Evolutionary conservation across 148 eudicot genomes (phyloP).

Genomic region (Euryodendron excelsum): DNA sequence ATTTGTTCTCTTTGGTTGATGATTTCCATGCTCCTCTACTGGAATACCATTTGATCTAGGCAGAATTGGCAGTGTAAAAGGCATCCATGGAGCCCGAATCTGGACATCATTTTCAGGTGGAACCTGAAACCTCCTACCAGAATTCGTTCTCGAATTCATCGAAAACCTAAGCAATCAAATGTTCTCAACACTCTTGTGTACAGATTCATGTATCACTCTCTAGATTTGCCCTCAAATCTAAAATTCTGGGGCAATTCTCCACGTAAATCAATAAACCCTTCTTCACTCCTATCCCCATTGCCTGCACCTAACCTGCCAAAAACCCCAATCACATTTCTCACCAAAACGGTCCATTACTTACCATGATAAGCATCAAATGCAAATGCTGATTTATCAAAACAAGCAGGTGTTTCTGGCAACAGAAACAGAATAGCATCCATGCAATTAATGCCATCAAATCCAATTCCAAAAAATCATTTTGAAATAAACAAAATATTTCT

Average conservation of each 20-base stretch:
- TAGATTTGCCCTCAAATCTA: neutral
- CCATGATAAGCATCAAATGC: constrained; percentile 4
- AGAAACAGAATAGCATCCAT: constrained; percentile 16
- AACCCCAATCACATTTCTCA: constrained; percentile 5
- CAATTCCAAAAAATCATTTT: constrained; percentile 4
- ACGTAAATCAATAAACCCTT: too few relatives aligned
- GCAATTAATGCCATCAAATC: constrained; percentile 25
- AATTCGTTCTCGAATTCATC: constrained; percentile 26
- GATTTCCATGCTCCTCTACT: constrained; percentile 28
- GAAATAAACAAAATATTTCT: neutral
- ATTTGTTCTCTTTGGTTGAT: constrained; percentile 16
- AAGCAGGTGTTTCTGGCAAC: constrained; percentile 14
- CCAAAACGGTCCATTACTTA: constrained; percentile 6
- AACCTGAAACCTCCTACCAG: constrained; percentile 22
- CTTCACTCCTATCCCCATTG: constrained; percentile 8
- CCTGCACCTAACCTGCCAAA: constrained; percentile 19
- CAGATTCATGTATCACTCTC: neutral
- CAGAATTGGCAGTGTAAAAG: constrained; percentile 29
- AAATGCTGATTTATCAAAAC: constrained; percentile 3
- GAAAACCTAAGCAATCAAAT: neutral
- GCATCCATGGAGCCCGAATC: constrained; percentile 35
- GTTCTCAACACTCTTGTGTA: neutral
- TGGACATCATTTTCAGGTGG: constrained; percentile 25
- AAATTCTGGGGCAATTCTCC: too few relatives aligned
- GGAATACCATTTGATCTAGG: constrained; percentile 21